Percentiles rank a stretch among this genome's conserved stretches.
Evolutionary conservation across 768 basidiomycete species (phyloP).

Genomic region (Lentinula sp.): DNA sequence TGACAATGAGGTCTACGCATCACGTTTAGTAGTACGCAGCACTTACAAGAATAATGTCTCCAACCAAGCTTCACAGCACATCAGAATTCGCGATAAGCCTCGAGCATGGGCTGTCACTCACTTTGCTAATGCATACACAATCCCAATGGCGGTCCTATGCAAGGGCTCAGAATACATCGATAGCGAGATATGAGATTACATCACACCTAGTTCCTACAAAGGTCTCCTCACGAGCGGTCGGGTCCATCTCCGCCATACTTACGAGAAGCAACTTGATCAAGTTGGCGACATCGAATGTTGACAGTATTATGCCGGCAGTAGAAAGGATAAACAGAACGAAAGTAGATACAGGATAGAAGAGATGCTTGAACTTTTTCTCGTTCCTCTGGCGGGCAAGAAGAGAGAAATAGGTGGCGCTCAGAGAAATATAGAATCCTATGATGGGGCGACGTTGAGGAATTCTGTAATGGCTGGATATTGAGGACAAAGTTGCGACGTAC

Average conservation of each 20-base stretch:
- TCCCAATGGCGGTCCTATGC: neutral
- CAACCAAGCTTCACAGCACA: neutral
- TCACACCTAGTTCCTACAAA: conserved; percentile 1
- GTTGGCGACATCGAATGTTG: neutral
- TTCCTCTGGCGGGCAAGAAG: neutral
- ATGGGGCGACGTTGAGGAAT: neutral
- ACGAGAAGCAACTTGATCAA: neutral
- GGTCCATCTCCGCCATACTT: neutral
- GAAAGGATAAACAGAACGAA: neutral
- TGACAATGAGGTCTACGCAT: neutral
- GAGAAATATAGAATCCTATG: neutral
- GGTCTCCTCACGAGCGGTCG: neutral
- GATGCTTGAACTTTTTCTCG: neutral
- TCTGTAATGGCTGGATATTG: neutral
- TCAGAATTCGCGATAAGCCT: neutral
- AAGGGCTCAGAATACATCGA: neutral
- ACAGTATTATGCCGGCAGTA: neutral
- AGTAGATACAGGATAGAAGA: neutral
- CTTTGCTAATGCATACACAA: conserved; percentile 1
- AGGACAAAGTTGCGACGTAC: neutral
- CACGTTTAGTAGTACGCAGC: too few species aligned
- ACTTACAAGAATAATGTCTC: neutral
- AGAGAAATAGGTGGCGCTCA: neutral
- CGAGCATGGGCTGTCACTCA: neutral
- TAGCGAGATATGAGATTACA: neutral